These are phyloP conservation scores for Epicoccum nigrum DNA, from an alignment of 2,329 filamentous ascomycete genomes.

Conservation along the genomic window DNA sequence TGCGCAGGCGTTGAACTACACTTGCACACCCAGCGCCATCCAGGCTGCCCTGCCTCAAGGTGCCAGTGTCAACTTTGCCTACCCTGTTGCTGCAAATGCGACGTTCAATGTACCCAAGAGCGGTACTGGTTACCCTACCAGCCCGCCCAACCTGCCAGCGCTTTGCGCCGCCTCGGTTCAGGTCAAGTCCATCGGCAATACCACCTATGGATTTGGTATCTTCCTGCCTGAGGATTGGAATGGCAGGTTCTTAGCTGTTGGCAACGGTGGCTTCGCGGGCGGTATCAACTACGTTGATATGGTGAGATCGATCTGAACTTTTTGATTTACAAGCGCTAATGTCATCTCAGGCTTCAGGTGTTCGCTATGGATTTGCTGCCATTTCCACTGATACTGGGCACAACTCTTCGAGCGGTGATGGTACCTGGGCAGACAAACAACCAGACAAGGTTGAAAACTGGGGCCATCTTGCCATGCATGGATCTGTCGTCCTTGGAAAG, in stretches of 20 bases:
- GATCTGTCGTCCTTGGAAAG: constrained; percentile 57
- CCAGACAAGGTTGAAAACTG: constrained; percentile 50
- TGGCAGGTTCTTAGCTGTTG: constrained; percentile 46
- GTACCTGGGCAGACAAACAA: constrained; percentile 48
- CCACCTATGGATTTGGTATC: constrained; percentile 48
- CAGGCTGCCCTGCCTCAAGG: constrained; percentile 41
- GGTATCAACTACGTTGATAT: constrained; percentile 59
- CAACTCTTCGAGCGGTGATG: constrained; percentile 44
- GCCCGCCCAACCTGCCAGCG: constrained; percentile 46
- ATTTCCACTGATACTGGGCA: constrained; percentile 56
- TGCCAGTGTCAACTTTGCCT: constrained; percentile 47
- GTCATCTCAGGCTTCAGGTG: constrained; percentile 26
- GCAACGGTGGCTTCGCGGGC: constrained; percentile 56
- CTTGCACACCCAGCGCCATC: constrained; percentile 44
- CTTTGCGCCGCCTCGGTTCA: constrained; percentile 49
- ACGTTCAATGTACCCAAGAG: constrained; percentile 48
- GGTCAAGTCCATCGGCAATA: constrained; percentile 42
- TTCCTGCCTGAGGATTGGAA: constrained; percentile 51
- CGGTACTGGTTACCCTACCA: constrained; percentile 50
- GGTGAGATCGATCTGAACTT: constrained; percentile 33
- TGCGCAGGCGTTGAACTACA: constrained; percentile 38
- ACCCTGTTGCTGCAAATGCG: constrained; percentile 38
- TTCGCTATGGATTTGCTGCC: constrained; percentile 51
- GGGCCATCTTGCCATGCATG: constrained; percentile 51
- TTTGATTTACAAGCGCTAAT: not conserved